These are phyloP conservation scores for Talaromyces sp. DNA, from an alignment of 2,329 filamentous ascomycete species.

Conservation along the genomic window DNA sequence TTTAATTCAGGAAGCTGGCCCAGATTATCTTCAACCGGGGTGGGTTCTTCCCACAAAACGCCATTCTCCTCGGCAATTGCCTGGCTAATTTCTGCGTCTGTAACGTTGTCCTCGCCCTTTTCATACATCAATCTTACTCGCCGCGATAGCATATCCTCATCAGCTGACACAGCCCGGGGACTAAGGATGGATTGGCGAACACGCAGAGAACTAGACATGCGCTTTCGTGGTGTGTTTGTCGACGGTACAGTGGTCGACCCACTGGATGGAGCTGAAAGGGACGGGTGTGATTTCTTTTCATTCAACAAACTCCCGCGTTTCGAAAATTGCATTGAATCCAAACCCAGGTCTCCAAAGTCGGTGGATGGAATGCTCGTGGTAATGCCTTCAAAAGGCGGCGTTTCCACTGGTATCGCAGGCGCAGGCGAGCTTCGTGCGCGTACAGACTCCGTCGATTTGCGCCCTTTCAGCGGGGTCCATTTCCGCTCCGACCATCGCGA, in stretches of 20 bases:
- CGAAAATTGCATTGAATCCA: conserved; percentile 54
- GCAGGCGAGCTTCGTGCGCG: conserved; percentile 28
- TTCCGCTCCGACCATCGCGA: conserved; percentile 42
- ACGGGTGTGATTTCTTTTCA: conserved; percentile 36
- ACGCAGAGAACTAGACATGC: conserved; percentile 34
- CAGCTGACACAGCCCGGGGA: conserved; percentile 54
- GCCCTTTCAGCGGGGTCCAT: conserved; percentile 34
- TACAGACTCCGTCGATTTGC: conserved; percentile 30
- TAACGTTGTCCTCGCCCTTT: conserved; percentile 54
- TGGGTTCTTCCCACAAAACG: conserved; percentile 36
- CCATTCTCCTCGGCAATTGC: conserved; percentile 35
- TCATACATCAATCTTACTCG: conserved; percentile 63
- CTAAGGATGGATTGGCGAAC: conserved; percentile 30
- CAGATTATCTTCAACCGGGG: conserved; percentile 21
- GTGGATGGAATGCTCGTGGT: conserved; percentile 53
- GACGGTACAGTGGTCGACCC: not conserved
- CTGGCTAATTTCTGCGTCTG: conserved; percentile 35
- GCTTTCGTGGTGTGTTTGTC: conserved; percentile 16
- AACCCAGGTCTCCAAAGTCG: conserved; percentile 49
- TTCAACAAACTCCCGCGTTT: conserved; percentile 58
- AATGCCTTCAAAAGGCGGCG: conserved; percentile 44
- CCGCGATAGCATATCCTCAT: conserved; percentile 60
- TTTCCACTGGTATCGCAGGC: conserved; percentile 22
- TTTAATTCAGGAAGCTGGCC: conserved; percentile 23
- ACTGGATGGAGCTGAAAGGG: conserved; percentile 25